Evolutionary conservation across 2,329 filamentous ascomycete species (phyloP).

Genomic region (Verticillium albo-atrum): DNA sequence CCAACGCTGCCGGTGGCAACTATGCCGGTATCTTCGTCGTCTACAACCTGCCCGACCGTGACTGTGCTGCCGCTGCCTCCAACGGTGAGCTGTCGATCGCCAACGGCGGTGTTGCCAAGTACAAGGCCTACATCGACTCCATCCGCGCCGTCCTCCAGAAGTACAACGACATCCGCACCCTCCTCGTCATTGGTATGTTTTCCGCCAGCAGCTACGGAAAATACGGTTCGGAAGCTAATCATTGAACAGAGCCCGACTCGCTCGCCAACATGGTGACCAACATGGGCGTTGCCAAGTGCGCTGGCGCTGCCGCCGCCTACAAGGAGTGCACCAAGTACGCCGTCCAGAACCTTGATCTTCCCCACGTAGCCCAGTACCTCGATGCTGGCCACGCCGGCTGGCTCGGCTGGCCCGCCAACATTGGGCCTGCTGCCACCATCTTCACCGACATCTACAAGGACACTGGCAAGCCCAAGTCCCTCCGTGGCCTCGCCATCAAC

Average conservation of each 20-base stretch:
- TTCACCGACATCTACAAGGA: conserved; percentile 44
- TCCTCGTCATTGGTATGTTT: conserved; percentile 37
- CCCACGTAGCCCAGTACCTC: conserved; percentile 53
- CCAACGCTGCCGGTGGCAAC: conserved; percentile 24
- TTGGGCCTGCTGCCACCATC: conserved; percentile 40
- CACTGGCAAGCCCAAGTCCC: conserved; percentile 41
- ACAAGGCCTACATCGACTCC: conserved; percentile 51
- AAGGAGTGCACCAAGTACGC: conserved; percentile 46
- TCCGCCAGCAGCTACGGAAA: too few species aligned
- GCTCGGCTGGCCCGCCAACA: conserved; percentile 54
- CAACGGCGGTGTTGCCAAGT: conserved; percentile 45
- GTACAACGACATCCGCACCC: conserved; percentile 37
- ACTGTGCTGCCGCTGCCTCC: conserved; percentile 50
- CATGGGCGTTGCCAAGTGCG: conserved; percentile 25
- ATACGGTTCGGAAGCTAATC: conserved; percentile 18
- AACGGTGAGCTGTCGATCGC: conserved; percentile 52
- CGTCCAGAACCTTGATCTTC: conserved; percentile 44
- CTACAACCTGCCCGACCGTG: conserved; percentile 54
- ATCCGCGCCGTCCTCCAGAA: conserved; percentile 35
- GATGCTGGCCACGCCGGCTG: conserved; percentile 54
- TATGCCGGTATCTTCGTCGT: conserved; percentile 49
- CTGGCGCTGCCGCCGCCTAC: conserved; percentile 42
- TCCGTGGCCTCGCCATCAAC: conserved; percentile 54
- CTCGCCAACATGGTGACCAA: conserved; percentile 58
- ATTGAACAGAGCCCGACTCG: conserved; percentile 46